Evolutionary conservation across 2,329 filamentous ascomycete genomes (phyloP).

Genomic region (Fusarium neocosmosporiellum): DNA sequence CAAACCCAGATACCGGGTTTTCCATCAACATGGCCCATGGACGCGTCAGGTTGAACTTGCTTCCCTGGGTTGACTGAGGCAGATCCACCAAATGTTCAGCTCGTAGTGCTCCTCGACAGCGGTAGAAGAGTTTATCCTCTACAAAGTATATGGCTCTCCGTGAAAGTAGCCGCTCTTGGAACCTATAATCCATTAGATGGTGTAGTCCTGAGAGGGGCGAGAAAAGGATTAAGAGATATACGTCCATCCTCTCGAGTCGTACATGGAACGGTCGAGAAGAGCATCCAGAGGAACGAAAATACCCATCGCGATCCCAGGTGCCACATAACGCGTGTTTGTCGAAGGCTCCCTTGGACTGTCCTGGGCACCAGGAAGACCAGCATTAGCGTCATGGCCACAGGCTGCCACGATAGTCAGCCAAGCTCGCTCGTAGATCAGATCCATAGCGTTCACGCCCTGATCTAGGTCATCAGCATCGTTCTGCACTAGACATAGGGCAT

Average conservation of each 20-base stretch:
- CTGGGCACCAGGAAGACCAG: not conserved
- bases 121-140: conserved; percentile 9
- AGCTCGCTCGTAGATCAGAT: conserved; percentile 17
- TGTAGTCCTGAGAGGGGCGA: not conserved
- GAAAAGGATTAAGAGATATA: not conserved
- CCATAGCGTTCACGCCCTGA: conserved; percentile 10
- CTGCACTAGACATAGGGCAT: conserved; percentile 4
- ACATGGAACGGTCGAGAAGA: not conserved
- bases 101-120: not conserved
- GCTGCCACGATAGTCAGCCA: conserved; percentile 22
- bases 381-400: conserved; percentile 14
- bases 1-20: not conserved
- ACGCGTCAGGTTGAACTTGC: too few species aligned
- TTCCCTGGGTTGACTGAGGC: too few species aligned
- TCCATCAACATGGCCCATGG: not conserved
- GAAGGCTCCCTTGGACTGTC: not conserved
- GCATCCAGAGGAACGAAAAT: not conserved
- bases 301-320: not conserved
- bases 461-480: conserved; percentile 3
- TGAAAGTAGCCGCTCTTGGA: conserved; percentile 14
- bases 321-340: not conserved
- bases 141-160: conserved; percentile 11
- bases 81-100: conserved; percentile 7
- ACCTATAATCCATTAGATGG: not conserved
- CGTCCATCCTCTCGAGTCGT: conserved; percentile 18